Percentiles rank a stretch among this genome's conserved stretches.
Evolutionary conservation across 2,329 filamentous ascomycete species (phyloP).

Genomic region (Arthroderma sp.): DNA sequence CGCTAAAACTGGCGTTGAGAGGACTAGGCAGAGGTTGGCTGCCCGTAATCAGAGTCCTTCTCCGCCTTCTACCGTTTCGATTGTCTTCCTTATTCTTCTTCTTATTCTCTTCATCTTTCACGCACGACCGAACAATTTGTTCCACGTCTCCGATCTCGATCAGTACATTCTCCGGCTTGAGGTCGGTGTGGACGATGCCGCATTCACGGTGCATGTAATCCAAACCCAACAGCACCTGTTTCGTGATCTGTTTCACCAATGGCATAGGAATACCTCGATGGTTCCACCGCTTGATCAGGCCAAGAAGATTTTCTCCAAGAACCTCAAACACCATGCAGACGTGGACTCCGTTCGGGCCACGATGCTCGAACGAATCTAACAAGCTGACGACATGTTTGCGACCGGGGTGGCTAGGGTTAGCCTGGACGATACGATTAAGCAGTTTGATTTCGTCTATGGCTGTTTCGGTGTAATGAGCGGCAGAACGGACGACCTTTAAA

Average conservation of each 20-base stretch:
- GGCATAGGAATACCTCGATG: conserved; percentile 93
- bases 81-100: conserved; percentile 75
- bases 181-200: conserved; percentile 94
- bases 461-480: conserved; percentile 96
- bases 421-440: conserved; percentile 89
- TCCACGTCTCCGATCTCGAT: conserved; percentile 99
- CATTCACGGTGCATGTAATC: conserved; percentile 97
- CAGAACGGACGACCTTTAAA: conserved; percentile 92
- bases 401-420: conserved; percentile 87
- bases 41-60: conserved; percentile 89
- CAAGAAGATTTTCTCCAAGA: conserved; percentile 83
- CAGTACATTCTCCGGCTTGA: conserved; percentile 95
- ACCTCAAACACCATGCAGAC: conserved; percentile 99
- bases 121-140: conserved; percentile 92
- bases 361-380: conserved; percentile 93
- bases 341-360: conserved; percentile 88
- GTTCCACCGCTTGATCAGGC: conserved; percentile 96
- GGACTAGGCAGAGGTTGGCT: conserved; percentile 93
- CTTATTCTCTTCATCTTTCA: conserved; percentile 59
- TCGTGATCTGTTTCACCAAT: conserved; percentile 95
- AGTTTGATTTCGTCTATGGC: conserved; percentile 98
- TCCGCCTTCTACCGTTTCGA: conserved; percentile 75
- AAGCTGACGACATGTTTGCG: conserved; percentile 91
- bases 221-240: conserved; percentile 87
- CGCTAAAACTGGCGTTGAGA: conserved; percentile 80